These are phyloP conservation scores for Malbranchea cinnamomea DNA, from an alignment of 2,329 filamentous ascomycete genomes.

Conservation along the genomic window DNA sequence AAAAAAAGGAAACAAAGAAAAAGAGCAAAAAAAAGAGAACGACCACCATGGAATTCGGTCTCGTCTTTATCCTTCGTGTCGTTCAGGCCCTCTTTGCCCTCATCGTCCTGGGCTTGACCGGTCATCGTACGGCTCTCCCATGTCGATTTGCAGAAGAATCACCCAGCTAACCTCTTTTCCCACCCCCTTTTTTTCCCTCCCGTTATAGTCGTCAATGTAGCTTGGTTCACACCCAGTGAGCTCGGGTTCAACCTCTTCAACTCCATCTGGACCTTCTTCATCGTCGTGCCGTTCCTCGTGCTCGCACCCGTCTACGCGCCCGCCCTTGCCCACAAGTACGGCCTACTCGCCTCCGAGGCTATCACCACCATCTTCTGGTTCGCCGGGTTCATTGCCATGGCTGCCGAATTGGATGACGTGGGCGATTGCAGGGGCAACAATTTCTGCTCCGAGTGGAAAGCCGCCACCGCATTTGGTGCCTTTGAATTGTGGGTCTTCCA, in stretches of 20 bases:
- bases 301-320: slow-evolving; percentile 50
- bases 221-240: not conserved
- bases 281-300: slow-evolving; percentile 52
- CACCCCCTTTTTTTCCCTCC: not conserved
- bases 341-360: slow-evolving; percentile 51
- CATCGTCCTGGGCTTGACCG: slow-evolving; percentile 60
- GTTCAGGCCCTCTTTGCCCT: slow-evolving; percentile 54
- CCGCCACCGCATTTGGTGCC: slow-evolving; percentile 32
- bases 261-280: slow-evolving; percentile 59
- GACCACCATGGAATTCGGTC: slow-evolving; percentile 6
- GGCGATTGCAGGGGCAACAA: slow-evolving; percentile 37
- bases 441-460: slow-evolving; percentile 47
- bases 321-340: slow-evolving; percentile 46
- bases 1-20: no score
- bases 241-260: slow-evolving; percentile 71
- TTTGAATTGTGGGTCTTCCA: slow-evolving; percentile 30
- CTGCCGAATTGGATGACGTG: slow-evolving; percentile 45
- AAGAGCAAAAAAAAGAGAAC: no score
- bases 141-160: slow-evolving; percentile 7
- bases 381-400: slow-evolving; percentile 64
- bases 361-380: slow-evolving; percentile 84
- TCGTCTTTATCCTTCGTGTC: slow-evolving; percentile 36
- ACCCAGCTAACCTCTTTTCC: no score
- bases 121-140: slow-evolving; percentile 59
- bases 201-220: not conserved